Percentiles rank a stretch among this genome's conserved stretches.
These are phyloP conservation scores for Lachnellula suecica DNA, from an alignment of 2,329 filamentous ascomycete genomes.

Conservation along the genomic window DNA sequence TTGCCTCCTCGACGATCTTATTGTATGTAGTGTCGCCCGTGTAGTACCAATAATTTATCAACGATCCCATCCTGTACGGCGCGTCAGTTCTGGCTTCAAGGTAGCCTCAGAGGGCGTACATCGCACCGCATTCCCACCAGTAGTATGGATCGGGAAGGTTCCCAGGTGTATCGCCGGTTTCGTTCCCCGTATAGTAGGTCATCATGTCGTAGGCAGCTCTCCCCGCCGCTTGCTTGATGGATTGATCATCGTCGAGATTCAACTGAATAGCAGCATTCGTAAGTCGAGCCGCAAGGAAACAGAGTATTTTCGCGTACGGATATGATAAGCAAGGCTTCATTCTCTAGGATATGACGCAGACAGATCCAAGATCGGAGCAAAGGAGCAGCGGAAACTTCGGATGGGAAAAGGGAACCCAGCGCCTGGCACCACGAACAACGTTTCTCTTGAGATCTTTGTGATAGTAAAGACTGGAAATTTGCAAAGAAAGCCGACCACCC, in stretches of 20 bases:
- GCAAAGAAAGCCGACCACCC: no score
- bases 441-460: no score
- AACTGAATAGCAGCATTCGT: slow-evolving; percentile 22
- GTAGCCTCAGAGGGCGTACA: slow-evolving; percentile 49
- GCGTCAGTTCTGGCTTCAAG: slow-evolving; percentile 42
- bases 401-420: no score
- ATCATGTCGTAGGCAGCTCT: slow-evolving; percentile 45
- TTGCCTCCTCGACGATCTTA: slow-evolving; percentile 55
- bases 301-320: slow-evolving; percentile 11
- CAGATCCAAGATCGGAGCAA: no score
- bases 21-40: slow-evolving; percentile 74
- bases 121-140: slow-evolving; percentile 69
- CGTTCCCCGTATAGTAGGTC: slow-evolving; percentile 46
- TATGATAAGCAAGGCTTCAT: no score
- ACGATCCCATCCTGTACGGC: slow-evolving; percentile 58
- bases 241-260: slow-evolving; percentile 22
- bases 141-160: slow-evolving; percentile 46
- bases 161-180: slow-evolving; percentile 47
- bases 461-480: no score
- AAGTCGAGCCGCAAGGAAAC: slow-evolving; percentile 19
- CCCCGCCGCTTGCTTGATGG: slow-evolving; percentile 28
- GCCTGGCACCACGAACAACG: no score
- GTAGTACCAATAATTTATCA: slow-evolving; percentile 84
- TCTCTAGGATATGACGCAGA: no score
- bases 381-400: no score